Percentiles rank a stretch among this genome's conserved stretches.
Evolutionary conservation across 805 yeast species (phyloP).

Genomic region (Groenewaldozyma salmanticensis): DNA sequence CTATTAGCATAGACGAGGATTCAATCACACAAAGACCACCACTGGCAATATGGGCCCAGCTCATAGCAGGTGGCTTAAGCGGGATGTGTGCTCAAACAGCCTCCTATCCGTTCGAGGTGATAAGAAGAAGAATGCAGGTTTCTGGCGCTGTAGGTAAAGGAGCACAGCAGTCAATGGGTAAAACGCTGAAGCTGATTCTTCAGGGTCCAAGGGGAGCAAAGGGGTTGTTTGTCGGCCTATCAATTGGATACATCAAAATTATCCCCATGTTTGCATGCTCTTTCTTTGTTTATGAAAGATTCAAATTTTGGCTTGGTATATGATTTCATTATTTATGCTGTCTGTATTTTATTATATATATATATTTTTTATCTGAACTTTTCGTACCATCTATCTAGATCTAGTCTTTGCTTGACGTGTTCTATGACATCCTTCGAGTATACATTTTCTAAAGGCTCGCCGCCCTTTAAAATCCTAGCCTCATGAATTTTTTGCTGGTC

Average conservation of each 20-base stretch:
- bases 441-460: slow-evolving; percentile 51
- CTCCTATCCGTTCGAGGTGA: slow-evolving; percentile 92
- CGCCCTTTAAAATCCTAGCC: slow-evolving; percentile 57
- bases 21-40: slow-evolving; percentile 42
- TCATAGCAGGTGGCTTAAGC: slow-evolving; percentile 90
- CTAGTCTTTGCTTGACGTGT: slow-evolving; percentile 52
- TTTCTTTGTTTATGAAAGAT: slow-evolving; percentile 85
- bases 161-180: slow-evolving; percentile 9
- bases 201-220: slow-evolving; percentile 62
- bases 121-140: slow-evolving; percentile 92
- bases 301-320: slow-evolving; percentile 62
- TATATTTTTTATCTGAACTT: slow-evolving; percentile 32
- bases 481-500: slow-evolving; percentile 83
- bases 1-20: slow-evolving; percentile 6
- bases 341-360: not conserved
- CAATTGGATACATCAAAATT: slow-evolving; percentile 91
- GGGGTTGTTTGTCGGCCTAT: slow-evolving; percentile 90
- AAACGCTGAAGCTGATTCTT: slow-evolving; percentile 45
- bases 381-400: slow-evolving; percentile 67
- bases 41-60: slow-evolving; percentile 82
- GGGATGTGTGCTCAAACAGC: slow-evolving; percentile 95
- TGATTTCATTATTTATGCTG: slow-evolving; percentile 17
- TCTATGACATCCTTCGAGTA: slow-evolving; percentile 53
- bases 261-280: slow-evolving; percentile 97
- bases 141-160: slow-evolving; percentile 63